Evolutionary conservation across 352 stramenopile genomes (phyloP), one percentile per base, ranked within the genome.

Genomic region (Phytophthora citricola): DNA sequence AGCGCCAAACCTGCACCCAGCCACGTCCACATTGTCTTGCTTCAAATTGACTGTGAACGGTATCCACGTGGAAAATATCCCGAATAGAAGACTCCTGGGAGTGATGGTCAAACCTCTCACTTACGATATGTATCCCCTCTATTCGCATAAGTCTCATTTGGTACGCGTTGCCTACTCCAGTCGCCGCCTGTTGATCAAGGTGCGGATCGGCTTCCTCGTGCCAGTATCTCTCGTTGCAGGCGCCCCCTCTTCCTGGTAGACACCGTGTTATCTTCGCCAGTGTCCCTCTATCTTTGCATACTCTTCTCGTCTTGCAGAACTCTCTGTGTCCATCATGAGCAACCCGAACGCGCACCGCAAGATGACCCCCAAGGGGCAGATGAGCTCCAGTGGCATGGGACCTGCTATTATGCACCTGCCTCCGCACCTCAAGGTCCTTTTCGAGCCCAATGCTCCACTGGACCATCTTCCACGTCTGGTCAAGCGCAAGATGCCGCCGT

Each of bases 351-450:
- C 85, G 67, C 85, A 93, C 58, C 83, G 87, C 52, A 95, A 95
- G 81, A 93, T 93, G 82, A 95, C 87, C 55, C 87, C 87, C 52
- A 95, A 95, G 76, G 87, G 87, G 43, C 87, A 95, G 70, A 95
- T 95, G 87, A 93, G 85, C 68, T 86, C 76, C 63, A 95, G 87
- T 46, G 87, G 87, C 73, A 93, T 95, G 85, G 87, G 87, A 8
- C 87, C 87, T 8, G 87, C 87, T 45, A 93, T 95, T 64, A 79
- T 83, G 73, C 81, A 93, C 58, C 76, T 95, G 47, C 85, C 87
- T 26, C 63, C 83, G 65, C 87, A 93, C 49, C 69, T 95, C 34
- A 93, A 93, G 69, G 66, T 88, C 51, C 71, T 95, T 1, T 95
- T 95, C 50, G 87, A 95, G 67, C 85, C 87, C 5, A 92, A 92